Percentiles rank a stretch among this genome's conserved stretches.
Evolutionary conservation across 805 yeast genomes (phyloP).

Genomic region (Teunomyces kruisii): DNA sequence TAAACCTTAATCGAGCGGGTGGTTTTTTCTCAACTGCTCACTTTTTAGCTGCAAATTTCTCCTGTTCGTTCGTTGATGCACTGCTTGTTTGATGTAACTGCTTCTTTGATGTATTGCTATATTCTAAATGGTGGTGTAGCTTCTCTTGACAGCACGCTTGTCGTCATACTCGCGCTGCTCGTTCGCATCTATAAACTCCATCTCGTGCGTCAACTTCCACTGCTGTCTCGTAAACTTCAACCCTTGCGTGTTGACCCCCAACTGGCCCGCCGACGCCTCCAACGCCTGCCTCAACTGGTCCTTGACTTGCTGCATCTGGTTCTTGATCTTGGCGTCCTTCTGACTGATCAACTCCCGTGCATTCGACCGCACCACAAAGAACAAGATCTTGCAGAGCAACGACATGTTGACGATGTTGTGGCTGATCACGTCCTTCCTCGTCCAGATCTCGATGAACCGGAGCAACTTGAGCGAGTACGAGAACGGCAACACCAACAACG

Average conservation of each 20-base stretch:
- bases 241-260: constrained; percentile 87
- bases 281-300: constrained; percentile 59
- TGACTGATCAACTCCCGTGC: constrained; percentile 76
- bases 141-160: constrained; percentile 62
- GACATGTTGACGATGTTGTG: constrained; percentile 54
- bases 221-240: constrained; percentile 68
- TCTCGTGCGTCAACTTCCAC: constrained; percentile 76
- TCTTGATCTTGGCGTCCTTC: constrained; percentile 61
- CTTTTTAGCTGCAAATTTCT: too few relatives aligned
- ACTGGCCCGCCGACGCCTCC: constrained; percentile 48
- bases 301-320: constrained; percentile 64
- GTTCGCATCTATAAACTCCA: constrained; percentile 68
- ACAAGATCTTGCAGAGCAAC: constrained; percentile 70
- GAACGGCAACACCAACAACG: constrained; percentile 86
- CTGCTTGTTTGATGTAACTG: too few relatives aligned
- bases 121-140: constrained; percentile 53
- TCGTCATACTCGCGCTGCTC: constrained; percentile 56
- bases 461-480: constrained; percentile 74
- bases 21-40: too few relatives aligned
- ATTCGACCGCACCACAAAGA: constrained; percentile 70
- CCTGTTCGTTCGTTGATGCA: too few relatives aligned
- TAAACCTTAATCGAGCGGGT: too few relatives aligned
- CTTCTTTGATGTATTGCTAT: too few relatives aligned
- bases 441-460: constrained; percentile 74
- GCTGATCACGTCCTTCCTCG: constrained; percentile 41